These are phyloP conservation scores for Pulveroboletus ravenelii DNA, from an alignment of 768 basidiomycete species.

Conservation along the genomic window DNA sequence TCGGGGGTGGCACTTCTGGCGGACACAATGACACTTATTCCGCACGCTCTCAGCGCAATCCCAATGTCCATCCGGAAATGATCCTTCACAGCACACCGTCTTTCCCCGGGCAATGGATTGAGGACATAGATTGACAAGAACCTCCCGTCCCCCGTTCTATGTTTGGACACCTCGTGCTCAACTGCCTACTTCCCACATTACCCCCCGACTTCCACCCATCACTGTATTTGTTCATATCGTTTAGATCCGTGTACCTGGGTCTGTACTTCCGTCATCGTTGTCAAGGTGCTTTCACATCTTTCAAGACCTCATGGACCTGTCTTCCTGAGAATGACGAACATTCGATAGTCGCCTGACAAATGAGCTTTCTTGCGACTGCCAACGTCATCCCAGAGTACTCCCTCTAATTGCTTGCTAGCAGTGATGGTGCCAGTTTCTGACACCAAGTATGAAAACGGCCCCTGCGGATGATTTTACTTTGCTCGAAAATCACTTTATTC, in stretches of 20 bases:
- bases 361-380: no score
- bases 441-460: no score
- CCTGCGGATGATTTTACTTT: neutral
- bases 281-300: neutral
- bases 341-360: no score
- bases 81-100: constrained; percentile 14
- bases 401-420: neutral
- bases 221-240: constrained; percentile 12
- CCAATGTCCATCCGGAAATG: constrained; percentile 3
- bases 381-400: no score
- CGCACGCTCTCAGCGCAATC: constrained; percentile 10
- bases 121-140: constrained; percentile 29
- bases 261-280: neutral
- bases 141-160: neutral
- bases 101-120: constrained; percentile 33
- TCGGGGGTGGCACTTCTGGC: constrained; percentile 25
- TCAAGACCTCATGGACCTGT: neutral
- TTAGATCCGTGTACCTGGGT: constrained; percentile 19
- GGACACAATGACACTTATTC: constrained; percentile 11
- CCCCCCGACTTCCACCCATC: constrained; percentile 1
- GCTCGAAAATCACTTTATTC: neutral
- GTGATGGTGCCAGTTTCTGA: no score
- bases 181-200: constrained; percentile 7
- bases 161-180: constrained; percentile 1
- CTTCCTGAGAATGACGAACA: neutral